These are phyloP conservation scores for Pseudonitzschia multistriata DNA, from an alignment of 108 stramenopile species.

Conservation along the genomic window DNA sequence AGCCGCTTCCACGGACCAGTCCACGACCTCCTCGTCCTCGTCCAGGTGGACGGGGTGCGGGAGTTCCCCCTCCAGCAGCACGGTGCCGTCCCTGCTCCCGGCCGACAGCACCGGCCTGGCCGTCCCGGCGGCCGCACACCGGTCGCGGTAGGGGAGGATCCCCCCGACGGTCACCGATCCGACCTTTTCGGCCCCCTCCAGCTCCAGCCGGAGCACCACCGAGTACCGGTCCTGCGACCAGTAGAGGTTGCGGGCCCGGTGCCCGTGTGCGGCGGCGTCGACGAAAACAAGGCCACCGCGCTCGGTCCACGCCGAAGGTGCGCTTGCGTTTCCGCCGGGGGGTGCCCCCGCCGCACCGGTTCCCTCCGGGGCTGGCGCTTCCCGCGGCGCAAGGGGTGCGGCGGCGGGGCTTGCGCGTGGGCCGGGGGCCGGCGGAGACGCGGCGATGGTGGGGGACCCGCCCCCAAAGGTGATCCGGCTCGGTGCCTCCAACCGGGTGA, in stretches of 20 bases:
- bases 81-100: background rate
- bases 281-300: slow-evolving; percentile 24
- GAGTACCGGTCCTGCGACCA: slow-evolving; percentile 52
- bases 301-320: slow-evolving; percentile 20
- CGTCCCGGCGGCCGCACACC: slow-evolving; percentile 32
- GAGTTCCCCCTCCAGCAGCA: slow-evolving; percentile 33
- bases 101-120: background rate
- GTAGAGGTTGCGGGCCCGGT: slow-evolving; percentile 20
- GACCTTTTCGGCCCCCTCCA: slow-evolving; percentile 19
- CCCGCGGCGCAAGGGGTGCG: background rate
- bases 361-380: background rate
- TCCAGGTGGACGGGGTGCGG: slow-evolving; percentile 46
- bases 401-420: background rate
- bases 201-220: slow-evolving; percentile 32
- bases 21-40: slow-evolving; percentile 45
- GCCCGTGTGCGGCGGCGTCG: background rate
- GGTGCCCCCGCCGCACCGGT: background rate
- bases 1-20: slow-evolving; percentile 32
- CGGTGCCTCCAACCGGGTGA: slow-evolving; percentile 42
- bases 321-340: background rate
- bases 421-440: too few relatives aligned
- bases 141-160: slow-evolving; percentile 29
- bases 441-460: background rate
- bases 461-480: slow-evolving; percentile 38
- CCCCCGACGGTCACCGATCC: slow-evolving; percentile 13